These are phyloP conservation scores for Wickerhamomyces queroliae DNA, from an alignment of 805 yeast species.

Conservation along the genomic window DNA sequence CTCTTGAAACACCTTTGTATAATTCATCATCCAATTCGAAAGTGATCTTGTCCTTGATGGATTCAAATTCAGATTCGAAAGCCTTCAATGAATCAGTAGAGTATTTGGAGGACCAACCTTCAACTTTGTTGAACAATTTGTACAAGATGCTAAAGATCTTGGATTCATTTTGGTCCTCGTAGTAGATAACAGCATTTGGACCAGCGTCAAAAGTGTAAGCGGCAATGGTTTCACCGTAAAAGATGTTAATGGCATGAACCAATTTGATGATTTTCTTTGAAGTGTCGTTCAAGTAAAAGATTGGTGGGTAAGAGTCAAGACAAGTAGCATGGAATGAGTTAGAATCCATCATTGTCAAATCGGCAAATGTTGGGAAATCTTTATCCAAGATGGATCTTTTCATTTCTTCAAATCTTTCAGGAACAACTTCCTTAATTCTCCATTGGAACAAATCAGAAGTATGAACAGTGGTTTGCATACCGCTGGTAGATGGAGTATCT, in stretches of 20 bases:
- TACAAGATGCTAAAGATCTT: slow-evolving; percentile 66
- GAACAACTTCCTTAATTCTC: slow-evolving; percentile 80
- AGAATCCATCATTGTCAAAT: slow-evolving; percentile 92
- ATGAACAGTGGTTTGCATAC: slow-evolving; percentile 92
- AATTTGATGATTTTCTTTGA: slow-evolving; percentile 77
- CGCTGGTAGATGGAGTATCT: slow-evolving; percentile 90
- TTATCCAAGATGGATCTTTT: slow-evolving; percentile 63
- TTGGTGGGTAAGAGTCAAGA: slow-evolving; percentile 92
- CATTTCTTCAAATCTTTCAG: slow-evolving; percentile 80
- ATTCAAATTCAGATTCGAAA: slow-evolving; percentile 21
- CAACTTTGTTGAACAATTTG: slow-evolving; percentile 48
- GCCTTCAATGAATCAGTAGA: slow-evolving; percentile 21
- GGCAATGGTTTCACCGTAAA: slow-evolving; percentile 54
- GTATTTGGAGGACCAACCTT: slow-evolving; percentile 61
- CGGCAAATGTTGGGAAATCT: slow-evolving; percentile 78
- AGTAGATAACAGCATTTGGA: slow-evolving; percentile 96
- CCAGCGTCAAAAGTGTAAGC: slow-evolving; percentile 99
- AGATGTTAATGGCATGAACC: slow-evolving; percentile 70
- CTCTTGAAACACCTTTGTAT: slow-evolving; percentile 68
- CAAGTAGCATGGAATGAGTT: slow-evolving; percentile 99
- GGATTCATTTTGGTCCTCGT: slow-evolving; percentile 69
- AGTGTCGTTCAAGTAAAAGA: slow-evolving; percentile 88
- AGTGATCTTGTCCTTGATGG: slow-evolving; percentile 25
- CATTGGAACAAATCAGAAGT: slow-evolving; percentile 83
- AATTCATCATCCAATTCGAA: slow-evolving; percentile 45